Percentiles rank a stretch among this genome's conserved stretches.
These are phyloP conservation scores for Escallonia rubra DNA, from an alignment of 129 eudicot species.

Conservation along the genomic window DNA sequence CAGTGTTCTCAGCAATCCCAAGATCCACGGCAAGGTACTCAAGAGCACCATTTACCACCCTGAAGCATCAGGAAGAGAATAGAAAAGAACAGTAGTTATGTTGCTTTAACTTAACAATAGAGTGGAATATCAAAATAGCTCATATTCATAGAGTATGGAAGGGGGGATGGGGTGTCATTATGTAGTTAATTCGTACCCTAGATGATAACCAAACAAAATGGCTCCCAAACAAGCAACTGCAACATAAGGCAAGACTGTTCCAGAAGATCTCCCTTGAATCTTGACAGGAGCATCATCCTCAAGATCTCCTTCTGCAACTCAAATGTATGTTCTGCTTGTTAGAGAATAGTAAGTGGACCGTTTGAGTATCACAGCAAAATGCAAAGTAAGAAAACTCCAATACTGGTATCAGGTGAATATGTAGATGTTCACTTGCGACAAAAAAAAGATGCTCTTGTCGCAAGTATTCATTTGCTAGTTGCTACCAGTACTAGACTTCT, in stretches of 20 bases:
- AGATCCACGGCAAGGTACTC: slow-evolving; percentile 90
- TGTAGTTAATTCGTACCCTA: slow-evolving; percentile 49
- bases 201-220: slow-evolving; percentile 90
- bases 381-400: neutral
- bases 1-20: slow-evolving; percentile 73
- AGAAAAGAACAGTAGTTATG: neutral
- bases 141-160: neutral
- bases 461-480: no score
- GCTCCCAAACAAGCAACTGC: slow-evolving; percentile 98
- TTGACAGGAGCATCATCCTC: slow-evolving; percentile 54
- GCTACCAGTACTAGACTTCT: no score
- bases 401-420: no score
- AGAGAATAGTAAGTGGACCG: slow-evolving; percentile 8
- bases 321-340: slow-evolving; percentile 6
- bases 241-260: slow-evolving; percentile 85
- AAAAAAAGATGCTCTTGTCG: no score
- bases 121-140: neutral
- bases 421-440: no score
- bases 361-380: neutral
- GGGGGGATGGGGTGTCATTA: neutral
- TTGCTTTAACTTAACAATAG: neutral
- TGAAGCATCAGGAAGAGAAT: slow-evolving; percentile 24
- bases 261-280: slow-evolving; percentile 56
- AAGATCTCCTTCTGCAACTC: slow-evolving; percentile 45
- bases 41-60: slow-evolving; percentile 95